phyloP scores from a whole-genome alignment of 2,329 filamentous ascomycete genomes.

The Thyridium curvatum region DNA sequence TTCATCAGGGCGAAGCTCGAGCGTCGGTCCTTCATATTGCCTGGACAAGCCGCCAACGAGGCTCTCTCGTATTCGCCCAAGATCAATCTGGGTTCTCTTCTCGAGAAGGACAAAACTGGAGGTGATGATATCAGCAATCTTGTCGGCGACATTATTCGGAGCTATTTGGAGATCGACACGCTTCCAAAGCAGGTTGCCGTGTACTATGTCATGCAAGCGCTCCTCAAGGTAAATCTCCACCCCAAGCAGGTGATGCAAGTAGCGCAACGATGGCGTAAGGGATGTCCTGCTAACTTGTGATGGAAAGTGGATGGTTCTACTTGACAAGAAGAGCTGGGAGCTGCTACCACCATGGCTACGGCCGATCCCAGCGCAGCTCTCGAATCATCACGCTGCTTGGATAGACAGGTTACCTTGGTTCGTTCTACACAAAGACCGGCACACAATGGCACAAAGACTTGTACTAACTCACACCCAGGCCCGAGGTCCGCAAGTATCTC shows the following conservation, averaged over 20 bases:
- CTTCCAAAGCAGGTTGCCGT: slow-evolving; percentile 21
- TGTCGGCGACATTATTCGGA: slow-evolving; percentile 20
- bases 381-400: slow-evolving; percentile 20
- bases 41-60: slow-evolving; percentile 5
- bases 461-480: slow-evolving; percentile 11
- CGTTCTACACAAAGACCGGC: not conserved
- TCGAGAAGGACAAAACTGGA: slow-evolving; percentile 14
- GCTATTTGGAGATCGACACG: slow-evolving; percentile 21
- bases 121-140: slow-evolving; percentile 23
- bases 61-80: slow-evolving; percentile 10
- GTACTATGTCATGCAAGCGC: slow-evolving; percentile 19
- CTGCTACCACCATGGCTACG: slow-evolving; percentile 20
- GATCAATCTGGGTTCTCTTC: slow-evolving; percentile 16
- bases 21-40: slow-evolving; percentile 6
- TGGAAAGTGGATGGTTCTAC: slow-evolving; percentile 21
- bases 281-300: not conserved
- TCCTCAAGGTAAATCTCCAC: slow-evolving; percentile 17
- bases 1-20: slow-evolving; percentile 15
- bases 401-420: slow-evolving; percentile 23
- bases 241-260: too few relatives aligned
- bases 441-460: too few relatives aligned
- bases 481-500: slow-evolving; percentile 19
- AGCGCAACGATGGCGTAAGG: too few relatives aligned
- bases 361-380: slow-evolving; percentile 17
- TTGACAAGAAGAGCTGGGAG: slow-evolving; percentile 21